These are phyloP conservation scores for Capsicum pubescens DNA, from an alignment of 257 asterid genomes.

Conservation along the genomic window DNA sequence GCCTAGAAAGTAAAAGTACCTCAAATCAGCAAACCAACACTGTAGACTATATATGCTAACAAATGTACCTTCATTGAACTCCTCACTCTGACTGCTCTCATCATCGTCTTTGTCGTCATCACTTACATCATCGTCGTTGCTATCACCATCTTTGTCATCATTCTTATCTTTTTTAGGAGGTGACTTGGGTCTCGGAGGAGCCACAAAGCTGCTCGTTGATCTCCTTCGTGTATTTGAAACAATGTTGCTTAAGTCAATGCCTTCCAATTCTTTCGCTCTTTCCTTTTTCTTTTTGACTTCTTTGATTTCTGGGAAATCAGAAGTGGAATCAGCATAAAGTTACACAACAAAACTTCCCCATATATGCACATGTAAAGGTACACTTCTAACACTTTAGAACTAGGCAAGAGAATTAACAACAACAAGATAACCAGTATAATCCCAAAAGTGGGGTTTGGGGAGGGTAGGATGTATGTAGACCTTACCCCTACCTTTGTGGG, in stretches of 20 bases:
- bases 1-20: not conserved
- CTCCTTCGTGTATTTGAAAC: conserved; percentile 91
- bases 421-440: not conserved
- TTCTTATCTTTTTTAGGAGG: conserved; percentile 45
- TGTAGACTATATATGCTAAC: conserved; percentile 8
- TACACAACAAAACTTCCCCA: not conserved
- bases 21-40: conserved; percentile 25
- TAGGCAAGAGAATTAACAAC: not conserved
- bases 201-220: conserved; percentile 66
- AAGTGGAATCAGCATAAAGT: conserved; percentile 31
- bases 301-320: conserved; percentile 64
- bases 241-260: conserved; percentile 90
- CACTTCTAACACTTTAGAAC: not conserved
- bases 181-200: conserved; percentile 56
- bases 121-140: conserved; percentile 34
- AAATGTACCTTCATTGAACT: conserved; percentile 71
- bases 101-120: conserved; percentile 32
- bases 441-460: not conserved
- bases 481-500: not conserved
- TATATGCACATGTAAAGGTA: conserved; percentile 9
- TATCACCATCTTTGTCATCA: conserved; percentile 39
- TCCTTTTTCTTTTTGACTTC: conserved; percentile 88
- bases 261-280: conserved; percentile 92
- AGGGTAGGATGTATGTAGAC: not conserved
- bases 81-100: conserved; percentile 62